Evolutionary conservation across 164 flowering plant genomes (phyloP).

Genomic region (Kingdonia uniflora): DNA sequence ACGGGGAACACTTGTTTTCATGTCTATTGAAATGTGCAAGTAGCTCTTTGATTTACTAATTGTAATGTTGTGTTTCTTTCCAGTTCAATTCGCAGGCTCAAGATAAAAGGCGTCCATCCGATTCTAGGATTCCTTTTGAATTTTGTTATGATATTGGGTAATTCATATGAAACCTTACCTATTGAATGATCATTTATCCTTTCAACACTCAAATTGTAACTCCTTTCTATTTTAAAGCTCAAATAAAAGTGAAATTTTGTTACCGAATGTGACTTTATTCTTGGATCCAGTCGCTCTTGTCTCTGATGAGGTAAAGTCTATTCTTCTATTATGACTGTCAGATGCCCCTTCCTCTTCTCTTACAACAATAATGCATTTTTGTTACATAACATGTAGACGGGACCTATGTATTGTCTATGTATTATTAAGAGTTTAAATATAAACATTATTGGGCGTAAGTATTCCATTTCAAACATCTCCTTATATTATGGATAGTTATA

Average conservation of each 20-base stretch:
- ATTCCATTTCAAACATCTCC: conserved; percentile 1
- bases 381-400: conserved; percentile 26
- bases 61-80: conserved; percentile 13
- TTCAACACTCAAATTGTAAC: neutral
- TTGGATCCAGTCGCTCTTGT: conserved; percentile 16
- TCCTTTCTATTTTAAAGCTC: conserved; percentile 33
- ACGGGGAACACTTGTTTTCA: conserved; percentile 40
- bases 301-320: conserved; percentile 24
- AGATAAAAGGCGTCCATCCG: conserved; percentile 23
- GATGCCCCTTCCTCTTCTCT: no score
- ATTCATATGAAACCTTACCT: neutral
- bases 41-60: neutral
- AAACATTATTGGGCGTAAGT: conserved; percentile 89
- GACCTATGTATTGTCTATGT: conserved; percentile 45
- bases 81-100: conserved; percentile 56
- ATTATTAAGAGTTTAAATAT: conserved; percentile 53
- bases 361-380: neutral
- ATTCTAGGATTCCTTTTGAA: conserved; percentile 44
- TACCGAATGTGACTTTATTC: conserved; percentile 21
- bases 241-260: conserved; percentile 3
- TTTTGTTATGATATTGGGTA: conserved; percentile 66
- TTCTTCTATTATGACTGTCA: neutral
- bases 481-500: no score
- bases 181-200: neutral
- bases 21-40: neutral